Base-by-base conservation (phyloP, 805 yeast species). In the Metschnikowia gelsemii region DNA sequence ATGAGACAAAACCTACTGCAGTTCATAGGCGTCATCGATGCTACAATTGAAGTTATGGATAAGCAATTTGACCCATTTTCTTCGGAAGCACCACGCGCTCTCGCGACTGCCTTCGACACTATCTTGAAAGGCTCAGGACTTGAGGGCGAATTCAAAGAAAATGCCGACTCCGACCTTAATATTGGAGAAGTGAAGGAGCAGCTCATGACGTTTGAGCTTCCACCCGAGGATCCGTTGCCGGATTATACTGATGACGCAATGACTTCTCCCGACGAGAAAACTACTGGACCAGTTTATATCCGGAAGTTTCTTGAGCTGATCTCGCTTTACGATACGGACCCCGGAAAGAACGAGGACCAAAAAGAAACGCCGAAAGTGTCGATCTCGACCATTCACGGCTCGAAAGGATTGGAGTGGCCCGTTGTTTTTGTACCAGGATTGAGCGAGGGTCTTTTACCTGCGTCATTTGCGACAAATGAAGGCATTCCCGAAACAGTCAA, bases 331-430 rank as follows among this genome's bases (percentile, higher is more conserved):
- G 56, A 50, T 16, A 39, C 51, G 2, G 49, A 51, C 11, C 66
- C 59, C 3, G 51, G 48, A 5, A 56, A 55, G 13, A 52, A 49
- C 12, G 45, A 43, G 13, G 49, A 48, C 5, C 30, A 41, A n/a
- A 40, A 36, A 17, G 37, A 35, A 18, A 36, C 47, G 7, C 64
- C 64, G 5, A 62, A 56, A 45, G 66, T 54, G 38, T 63, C 72
- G 4, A 40, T 91, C 0, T 84, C 95, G 0, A 93, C 98, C 0
- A 84, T 91, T 9, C 99, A 91, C 58, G 87, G 89, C 0, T 80
- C 97, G 1, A 91, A 91, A 59, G 99, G 99, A 1, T 68, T 90
- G 2, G 99, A 91, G 58, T 91, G 98, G 97, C 91, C 96, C 0
- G 78, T 87, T 11, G 97, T 91, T 0, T 87, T 87, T 56, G 76